A percentile compares a stretch with the other conserved stretches of the same genome.
Evolutionary conservation across 2,329 filamentous ascomycete genomes (phyloP).

Genomic region (Penicillium polonicum): DNA sequence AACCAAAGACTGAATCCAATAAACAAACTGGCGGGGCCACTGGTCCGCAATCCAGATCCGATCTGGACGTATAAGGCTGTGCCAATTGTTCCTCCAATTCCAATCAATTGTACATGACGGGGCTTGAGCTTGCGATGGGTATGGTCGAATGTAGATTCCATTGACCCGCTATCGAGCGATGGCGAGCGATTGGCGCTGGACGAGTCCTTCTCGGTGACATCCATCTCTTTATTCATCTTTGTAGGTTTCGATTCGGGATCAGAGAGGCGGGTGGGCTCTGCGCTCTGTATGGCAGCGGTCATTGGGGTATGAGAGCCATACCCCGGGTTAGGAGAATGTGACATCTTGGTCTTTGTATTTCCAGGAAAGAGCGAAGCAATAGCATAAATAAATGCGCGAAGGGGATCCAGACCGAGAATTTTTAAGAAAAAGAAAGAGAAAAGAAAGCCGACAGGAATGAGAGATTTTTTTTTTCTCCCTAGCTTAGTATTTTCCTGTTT

Average conservation of each 20-base stretch:
- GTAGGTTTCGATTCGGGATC: constrained; percentile 16
- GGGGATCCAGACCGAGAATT: not conserved
- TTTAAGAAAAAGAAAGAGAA: not conserved
- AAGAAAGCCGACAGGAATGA: not conserved
- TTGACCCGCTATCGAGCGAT: constrained; percentile 26
- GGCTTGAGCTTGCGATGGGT: constrained; percentile 46
- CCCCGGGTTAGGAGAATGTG: constrained; percentile 3
- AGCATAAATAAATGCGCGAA: not conserved
- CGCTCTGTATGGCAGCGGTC: constrained; percentile 18
- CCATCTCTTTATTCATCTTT: constrained; percentile 12
- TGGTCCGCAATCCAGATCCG: constrained; percentile 40
- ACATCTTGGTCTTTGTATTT: constrained; percentile 6
- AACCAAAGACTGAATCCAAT: constrained; percentile 48
- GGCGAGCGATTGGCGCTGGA: constrained; percentile 18
- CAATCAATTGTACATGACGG: constrained; percentile 49
- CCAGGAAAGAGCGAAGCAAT: not conserved
- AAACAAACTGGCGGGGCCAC: constrained; percentile 46
- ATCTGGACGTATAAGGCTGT: constrained; percentile 47
- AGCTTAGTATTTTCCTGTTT: constrained; percentile 6
- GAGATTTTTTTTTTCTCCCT: constrained; percentile 1
- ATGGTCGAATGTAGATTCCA: constrained; percentile 29
- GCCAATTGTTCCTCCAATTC: constrained; percentile 48
- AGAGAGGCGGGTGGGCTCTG: constrained; percentile 12
- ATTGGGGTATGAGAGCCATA: constrained; percentile 16
- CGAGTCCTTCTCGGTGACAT: constrained; percentile 19